Evolutionary conservation across 352 stramenopile genomes (phyloP).

Genomic region (Globisporangium viniferum): DNA sequence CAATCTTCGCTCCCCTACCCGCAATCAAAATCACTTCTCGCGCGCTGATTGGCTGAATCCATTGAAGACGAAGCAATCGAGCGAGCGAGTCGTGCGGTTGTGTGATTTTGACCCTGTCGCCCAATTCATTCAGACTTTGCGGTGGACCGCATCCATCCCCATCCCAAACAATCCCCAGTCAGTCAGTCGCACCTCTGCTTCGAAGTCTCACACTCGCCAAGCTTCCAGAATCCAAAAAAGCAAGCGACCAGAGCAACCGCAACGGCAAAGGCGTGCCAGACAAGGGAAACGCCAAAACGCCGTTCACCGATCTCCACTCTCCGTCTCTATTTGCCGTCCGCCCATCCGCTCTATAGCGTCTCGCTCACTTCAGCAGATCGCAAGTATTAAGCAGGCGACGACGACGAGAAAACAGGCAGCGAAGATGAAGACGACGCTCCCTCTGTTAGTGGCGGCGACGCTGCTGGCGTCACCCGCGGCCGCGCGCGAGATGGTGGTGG

Average conservation of each 20-base stretch:
- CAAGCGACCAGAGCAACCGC: neutral
- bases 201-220: neutral
- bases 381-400: neutral
- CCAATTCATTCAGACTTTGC: neutral
- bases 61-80: neutral
- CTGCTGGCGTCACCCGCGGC: slow-evolving; percentile 4
- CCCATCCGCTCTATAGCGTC: neutral
- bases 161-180: neutral
- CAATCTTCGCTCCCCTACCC: neutral
- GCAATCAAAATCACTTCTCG: neutral
- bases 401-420: neutral
- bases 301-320: neutral
- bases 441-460: slow-evolving; percentile 6
- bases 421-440: neutral
- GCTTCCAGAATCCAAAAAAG: neutral
- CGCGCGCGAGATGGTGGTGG: slow-evolving; percentile 13
- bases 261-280: neutral
- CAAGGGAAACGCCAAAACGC: neutral
- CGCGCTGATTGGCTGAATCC: neutral
- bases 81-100: neutral
- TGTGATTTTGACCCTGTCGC: neutral
- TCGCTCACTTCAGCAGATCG: neutral
- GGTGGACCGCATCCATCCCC: neutral
- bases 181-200: neutral
- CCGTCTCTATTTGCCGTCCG: neutral